These are phyloP conservation scores for Pilobolus umbonatus DNA, from an alignment of 192 early-diverging fungal species.

Conservation along the genomic window DNA sequence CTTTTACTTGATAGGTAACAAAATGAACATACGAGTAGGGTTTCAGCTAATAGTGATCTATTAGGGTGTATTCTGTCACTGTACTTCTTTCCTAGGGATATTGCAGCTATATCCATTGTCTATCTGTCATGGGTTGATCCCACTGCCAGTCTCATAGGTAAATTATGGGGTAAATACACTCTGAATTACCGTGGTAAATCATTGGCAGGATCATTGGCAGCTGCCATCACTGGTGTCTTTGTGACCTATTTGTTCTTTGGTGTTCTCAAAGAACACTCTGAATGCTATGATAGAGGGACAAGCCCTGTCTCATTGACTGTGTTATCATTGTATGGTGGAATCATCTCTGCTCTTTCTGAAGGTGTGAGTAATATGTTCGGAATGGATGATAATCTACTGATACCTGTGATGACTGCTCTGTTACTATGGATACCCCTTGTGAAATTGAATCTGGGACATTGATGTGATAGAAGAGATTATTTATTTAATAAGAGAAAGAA, in stretches of 20 bases:
- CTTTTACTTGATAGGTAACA: constrained; percentile 38
- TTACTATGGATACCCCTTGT: constrained; percentile 36
- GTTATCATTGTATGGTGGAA: constrained; percentile 34
- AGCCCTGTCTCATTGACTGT: constrained; percentile 15
- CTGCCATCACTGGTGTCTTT: constrained; percentile 25
- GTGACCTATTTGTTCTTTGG: constrained; percentile 34
- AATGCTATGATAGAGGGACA: constrained; percentile 7
- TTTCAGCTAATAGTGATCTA: neutral
- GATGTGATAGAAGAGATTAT: too few relatives aligned
- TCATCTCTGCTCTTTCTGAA: constrained; percentile 39
- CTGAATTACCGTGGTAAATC: constrained; percentile 36
- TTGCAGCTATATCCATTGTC: constrained; percentile 40
- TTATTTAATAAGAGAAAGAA: too few relatives aligned
- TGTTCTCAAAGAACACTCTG: neutral
- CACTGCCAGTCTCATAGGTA: constrained; percentile 38
- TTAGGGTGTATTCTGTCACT: constrained; percentile 32
- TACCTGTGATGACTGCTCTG: constrained; percentile 36
- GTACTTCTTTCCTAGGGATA: constrained; percentile 31
- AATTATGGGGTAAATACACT: constrained; percentile 38
- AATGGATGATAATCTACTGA: constrained; percentile 44
- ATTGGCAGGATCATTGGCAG: constrained; percentile 41
- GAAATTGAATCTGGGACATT: constrained; percentile 17
- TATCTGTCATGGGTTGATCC: constrained; percentile 46
- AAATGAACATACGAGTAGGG: neutral
- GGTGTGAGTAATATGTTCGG: constrained; percentile 30